These are phyloP conservation scores for Penicillium diatomitis DNA, from an alignment of 495 filamentous ascomycete genomes.

Conservation along the genomic window DNA sequence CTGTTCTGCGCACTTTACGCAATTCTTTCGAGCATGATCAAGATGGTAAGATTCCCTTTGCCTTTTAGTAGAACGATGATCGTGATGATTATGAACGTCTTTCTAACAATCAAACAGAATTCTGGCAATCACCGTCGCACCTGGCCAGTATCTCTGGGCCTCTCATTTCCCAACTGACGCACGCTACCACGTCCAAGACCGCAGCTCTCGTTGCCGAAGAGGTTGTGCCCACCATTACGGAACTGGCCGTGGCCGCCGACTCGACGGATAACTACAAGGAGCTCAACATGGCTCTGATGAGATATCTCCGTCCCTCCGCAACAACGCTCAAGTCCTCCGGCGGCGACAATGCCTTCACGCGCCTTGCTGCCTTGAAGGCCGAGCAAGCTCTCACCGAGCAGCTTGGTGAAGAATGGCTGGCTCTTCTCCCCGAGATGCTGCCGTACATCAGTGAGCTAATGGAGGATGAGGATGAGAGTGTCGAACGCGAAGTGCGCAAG, in stretches of 20 bases:
- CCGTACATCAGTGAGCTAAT: constrained; percentile 88
- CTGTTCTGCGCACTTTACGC: constrained; percentile 56
- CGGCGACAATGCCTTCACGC: constrained; percentile 38
- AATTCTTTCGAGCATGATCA: constrained; percentile 75
- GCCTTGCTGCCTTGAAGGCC: constrained; percentile 70
- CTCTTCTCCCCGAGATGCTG: constrained; percentile 83
- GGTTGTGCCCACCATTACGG: constrained; percentile 53
- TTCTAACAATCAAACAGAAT: constrained; percentile 34
- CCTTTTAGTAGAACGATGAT: not conserved
- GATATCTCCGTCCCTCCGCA: constrained; percentile 61
- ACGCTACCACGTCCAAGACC: constrained; percentile 36
- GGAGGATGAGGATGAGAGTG: constrained; percentile 89
- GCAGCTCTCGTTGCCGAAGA: constrained; percentile 35
- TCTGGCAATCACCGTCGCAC: constrained; percentile 86
- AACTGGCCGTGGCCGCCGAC: constrained; percentile 66
- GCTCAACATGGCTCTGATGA: constrained; percentile 66
- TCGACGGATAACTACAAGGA: constrained; percentile 83
- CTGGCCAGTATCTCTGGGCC: constrained; percentile 60
- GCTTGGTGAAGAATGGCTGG: constrained; percentile 87
- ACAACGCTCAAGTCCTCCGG: constrained; percentile 43
- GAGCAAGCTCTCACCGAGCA: constrained; percentile 67
- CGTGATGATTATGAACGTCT: constrained; percentile 3
- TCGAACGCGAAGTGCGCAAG: constrained; percentile 76
- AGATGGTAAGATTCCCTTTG: constrained; percentile 37
- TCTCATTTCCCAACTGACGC: constrained; percentile 58